Evolutionary conservation across 2,329 filamentous ascomycete species (phyloP), one percentile per base, ranked within the genome.

Genomic region (Hypoxylon sp.): DNA sequence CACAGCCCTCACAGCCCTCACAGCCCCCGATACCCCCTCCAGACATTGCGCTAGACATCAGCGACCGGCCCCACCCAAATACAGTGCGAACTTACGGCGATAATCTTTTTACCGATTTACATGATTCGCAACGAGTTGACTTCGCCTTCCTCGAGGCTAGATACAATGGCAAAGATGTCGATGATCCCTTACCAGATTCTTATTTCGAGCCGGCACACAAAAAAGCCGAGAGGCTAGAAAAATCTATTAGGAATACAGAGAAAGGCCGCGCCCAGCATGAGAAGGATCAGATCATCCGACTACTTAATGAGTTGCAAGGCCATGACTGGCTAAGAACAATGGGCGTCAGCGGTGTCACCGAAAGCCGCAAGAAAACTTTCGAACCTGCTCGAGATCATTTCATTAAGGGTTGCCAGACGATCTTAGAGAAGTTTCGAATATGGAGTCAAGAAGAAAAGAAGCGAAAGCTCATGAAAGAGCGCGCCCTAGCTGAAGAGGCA

Each of bases 391-490:
- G 96, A 29, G 87, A 91, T 67, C 90, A 95, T 78, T 97, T 98
- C 77, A 91, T 98, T 74, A 87, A 86, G 63, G 94, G 97, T 67
- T 94, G 97, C 64, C 87, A 93, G 70, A 86, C 87, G 0, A 90
- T 98, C 31, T 85, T 98, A 19, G 90, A 93, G 70, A 98, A 98
- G 78, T 98, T 98, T 78, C 88, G 90, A 55, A 84, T 88, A 60
- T 98, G 94, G 94, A 94, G 91, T 69, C 87, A 94, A 68, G 93
- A 97, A 78, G 96, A 99, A 80, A 97, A 94, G 82, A 88, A 91
- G 47, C 85, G 93, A 66, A 94, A 94, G 80, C 81, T 89, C 2
- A 91, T 94, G 75, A 93, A 90, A 75, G 93, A 95, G 67, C 90
- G 90, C 52, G 86, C 85, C 2, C 78, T 83, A 22, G 82, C 83